These are phyloP conservation scores for Penicillium verrucosum DNA, from an alignment of 2,329 filamentous ascomycete genomes.

Conservation along the genomic window DNA sequence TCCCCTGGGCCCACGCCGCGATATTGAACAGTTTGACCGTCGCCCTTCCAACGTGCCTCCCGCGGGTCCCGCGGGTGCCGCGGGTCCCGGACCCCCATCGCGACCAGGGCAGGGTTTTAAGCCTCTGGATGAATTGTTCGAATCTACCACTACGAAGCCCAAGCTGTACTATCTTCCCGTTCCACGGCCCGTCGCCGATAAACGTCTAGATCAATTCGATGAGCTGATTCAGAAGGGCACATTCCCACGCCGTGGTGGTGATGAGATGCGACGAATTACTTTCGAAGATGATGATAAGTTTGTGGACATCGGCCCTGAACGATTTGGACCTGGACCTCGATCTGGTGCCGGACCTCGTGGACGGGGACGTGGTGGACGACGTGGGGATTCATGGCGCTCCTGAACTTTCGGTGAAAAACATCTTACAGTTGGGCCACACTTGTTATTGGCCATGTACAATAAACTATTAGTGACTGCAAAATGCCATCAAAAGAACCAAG, in stretches of 20 bases:
- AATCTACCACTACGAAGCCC: constrained; percentile 59
- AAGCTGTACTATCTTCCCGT: constrained; percentile 67
- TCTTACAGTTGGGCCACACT: not conserved
- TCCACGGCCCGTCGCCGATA: constrained; percentile 59
- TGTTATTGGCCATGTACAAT: constrained; percentile 16
- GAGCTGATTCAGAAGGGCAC: constrained; percentile 40
- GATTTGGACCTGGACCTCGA: constrained; percentile 37
- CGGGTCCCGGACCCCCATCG: constrained; percentile 9
- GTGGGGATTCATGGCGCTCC: constrained; percentile 26
- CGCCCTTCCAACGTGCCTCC: constrained; percentile 26
- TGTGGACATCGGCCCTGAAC: constrained; percentile 68
- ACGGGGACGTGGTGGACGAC: constrained; percentile 32
- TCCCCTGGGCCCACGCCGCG: constrained; percentile 28
- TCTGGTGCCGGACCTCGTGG: constrained; percentile 29
- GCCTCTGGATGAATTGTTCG: constrained; percentile 60
- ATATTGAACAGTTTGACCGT: constrained; percentile 20
- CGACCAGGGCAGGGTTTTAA: constrained; percentile 47
- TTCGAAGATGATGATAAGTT: constrained; percentile 66
- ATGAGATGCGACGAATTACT: constrained; percentile 66
- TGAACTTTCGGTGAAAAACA: constrained; percentile 13
- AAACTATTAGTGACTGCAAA: not conserved
- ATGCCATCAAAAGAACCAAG: not conserved
- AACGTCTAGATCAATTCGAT: constrained; percentile 61
- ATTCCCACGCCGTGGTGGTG: constrained; percentile 39
- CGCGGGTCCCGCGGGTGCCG: constrained; percentile 17